These are phyloP conservation scores for Tolypocladium sp. DNA, from an alignment of 2,329 filamentous ascomycete species.

Conservation along the genomic window DNA sequence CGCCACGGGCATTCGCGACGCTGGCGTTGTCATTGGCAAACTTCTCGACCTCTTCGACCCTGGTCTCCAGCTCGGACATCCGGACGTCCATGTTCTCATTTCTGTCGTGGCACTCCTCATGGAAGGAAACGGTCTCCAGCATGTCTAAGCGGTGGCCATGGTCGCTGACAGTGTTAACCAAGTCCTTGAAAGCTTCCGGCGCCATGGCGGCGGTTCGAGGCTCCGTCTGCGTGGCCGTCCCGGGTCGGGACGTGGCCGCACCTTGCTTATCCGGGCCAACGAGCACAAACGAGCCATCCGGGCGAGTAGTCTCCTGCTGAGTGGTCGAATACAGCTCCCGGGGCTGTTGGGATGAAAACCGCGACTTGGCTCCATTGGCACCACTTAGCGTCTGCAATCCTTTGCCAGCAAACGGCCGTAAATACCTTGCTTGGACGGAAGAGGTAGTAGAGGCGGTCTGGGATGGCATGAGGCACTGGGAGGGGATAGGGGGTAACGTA, in stretches of 20 bases:
- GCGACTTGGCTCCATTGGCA: constrained; percentile 14
- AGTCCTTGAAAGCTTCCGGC: constrained; percentile 30
- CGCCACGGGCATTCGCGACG: constrained; percentile 23
- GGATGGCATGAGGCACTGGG: constrained; percentile 41
- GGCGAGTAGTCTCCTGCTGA: constrained; percentile 7
- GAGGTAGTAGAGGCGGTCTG: constrained; percentile 44
- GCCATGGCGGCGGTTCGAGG: constrained; percentile 14
- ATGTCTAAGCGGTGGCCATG: constrained; percentile 58
- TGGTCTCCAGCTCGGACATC: constrained; percentile 59
- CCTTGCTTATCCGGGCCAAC: constrained; percentile 7
- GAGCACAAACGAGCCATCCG: constrained; percentile 15
- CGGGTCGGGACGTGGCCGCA: constrained; percentile 6
- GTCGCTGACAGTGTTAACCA: constrained; percentile 45
- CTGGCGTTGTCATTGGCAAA: constrained; percentile 37
- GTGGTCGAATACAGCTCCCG: constrained; percentile 6
- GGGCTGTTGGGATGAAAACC: constrained; percentile 21
- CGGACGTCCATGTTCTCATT: constrained; percentile 59
- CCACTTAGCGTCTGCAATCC: constrained; percentile 44
- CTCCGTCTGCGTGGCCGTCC: constrained; percentile 17
- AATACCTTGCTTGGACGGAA: constrained; percentile 39
- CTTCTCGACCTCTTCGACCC: constrained; percentile 51
- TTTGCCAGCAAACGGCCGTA: constrained; percentile 46
- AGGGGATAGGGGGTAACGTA: constrained; percentile 35
- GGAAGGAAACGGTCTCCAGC: constrained; percentile 63
- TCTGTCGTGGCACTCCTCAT: constrained; percentile 61